These are phyloP conservation scores for Hymenoscyphus infarciens DNA, from an alignment of 2,329 filamentous ascomycete species.

Conservation along the genomic window DNA sequence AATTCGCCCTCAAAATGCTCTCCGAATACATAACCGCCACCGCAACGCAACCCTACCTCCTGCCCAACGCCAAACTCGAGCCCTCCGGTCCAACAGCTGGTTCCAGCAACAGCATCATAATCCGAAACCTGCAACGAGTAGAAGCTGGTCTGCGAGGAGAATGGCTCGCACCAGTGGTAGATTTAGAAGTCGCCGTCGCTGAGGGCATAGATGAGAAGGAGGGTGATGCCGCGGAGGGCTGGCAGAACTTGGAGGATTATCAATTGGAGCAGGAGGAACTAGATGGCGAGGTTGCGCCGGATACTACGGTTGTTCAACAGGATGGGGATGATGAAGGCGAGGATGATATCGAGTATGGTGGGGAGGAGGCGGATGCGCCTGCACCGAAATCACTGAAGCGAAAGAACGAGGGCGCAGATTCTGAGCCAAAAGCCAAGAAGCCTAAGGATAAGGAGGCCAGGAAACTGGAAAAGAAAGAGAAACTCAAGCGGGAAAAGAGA, in stretches of 20 bases:
- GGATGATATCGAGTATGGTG: constrained; percentile 34
- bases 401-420: constrained; percentile 41
- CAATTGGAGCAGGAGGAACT: constrained; percentile 34
- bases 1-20: constrained; percentile 33
- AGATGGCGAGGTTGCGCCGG: constrained; percentile 26
- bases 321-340: constrained; percentile 41
- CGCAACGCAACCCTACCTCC: constrained; percentile 28
- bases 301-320: constrained; percentile 18
- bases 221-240: constrained; percentile 29
- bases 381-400: constrained; percentile 30
- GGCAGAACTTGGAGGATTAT: constrained; percentile 38
- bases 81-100: constrained; percentile 32
- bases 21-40: constrained; percentile 31
- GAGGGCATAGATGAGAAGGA: constrained; percentile 26
- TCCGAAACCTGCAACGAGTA: constrained; percentile 51
- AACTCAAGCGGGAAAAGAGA: constrained; percentile 51
- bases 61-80: constrained; percentile 36
- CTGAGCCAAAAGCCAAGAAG: constrained; percentile 50
- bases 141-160: constrained; percentile 51
- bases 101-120: constrained; percentile 38
- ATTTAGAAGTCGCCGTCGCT: constrained; percentile 35
- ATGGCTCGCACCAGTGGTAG: constrained; percentile 41
- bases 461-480: constrained; percentile 42
- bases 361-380: constrained; percentile 28
- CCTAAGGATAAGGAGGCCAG: constrained; percentile 40